Conservation (phyloP, 768 basidiomycete genomes). For the Gloeostereum incarnatum region DNA sequence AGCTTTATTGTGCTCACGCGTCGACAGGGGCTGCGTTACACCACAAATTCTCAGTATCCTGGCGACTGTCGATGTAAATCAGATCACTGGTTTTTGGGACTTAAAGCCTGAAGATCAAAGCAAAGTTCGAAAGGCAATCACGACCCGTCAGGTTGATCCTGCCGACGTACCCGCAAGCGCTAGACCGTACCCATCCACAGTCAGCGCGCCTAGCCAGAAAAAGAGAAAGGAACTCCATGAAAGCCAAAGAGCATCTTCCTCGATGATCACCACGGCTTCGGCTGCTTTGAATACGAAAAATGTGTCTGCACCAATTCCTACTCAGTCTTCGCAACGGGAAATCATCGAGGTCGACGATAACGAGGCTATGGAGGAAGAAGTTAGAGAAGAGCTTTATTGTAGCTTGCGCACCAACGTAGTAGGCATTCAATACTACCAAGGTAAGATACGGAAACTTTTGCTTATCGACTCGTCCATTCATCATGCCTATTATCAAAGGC, state of each 20-base stretch:
- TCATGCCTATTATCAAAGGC: slow-evolving; percentile 29
- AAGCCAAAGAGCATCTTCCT: background rate
- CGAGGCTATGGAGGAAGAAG: slow-evolving; percentile 32
- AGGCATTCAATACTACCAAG: slow-evolving; percentile 78
- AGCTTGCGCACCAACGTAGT: slow-evolving; percentile 55
- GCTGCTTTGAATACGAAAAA: background rate
- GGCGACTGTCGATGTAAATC: slow-evolving; percentile 29
- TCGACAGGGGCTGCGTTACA: slow-evolving; percentile 63
- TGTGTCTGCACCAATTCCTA: background rate
- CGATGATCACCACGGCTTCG: too few species aligned
- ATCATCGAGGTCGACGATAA: slow-evolving; percentile 29
- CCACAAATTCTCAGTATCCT: slow-evolving; percentile 43
- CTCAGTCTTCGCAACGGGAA: slow-evolving; percentile 4
- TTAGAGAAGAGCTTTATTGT: slow-evolving; percentile 60
- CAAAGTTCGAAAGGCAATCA: slow-evolving; percentile 53
- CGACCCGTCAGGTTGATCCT: slow-evolving; percentile 42
- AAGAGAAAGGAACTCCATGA: background rate
- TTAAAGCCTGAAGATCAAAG: slow-evolving; percentile 53
- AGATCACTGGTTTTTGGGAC: slow-evolving; percentile 38
- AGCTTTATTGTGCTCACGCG: slow-evolving; percentile 3
- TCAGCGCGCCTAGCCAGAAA: background rate
- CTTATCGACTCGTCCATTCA: slow-evolving; percentile 2
- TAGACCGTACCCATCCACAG: slow-evolving; percentile 5
- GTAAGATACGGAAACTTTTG: slow-evolving; percentile 18
- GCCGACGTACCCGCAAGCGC: slow-evolving; percentile 46